These are phyloP conservation scores for Globisporangium splendens DNA, from an alignment of 352 stramenopile genomes.

Conservation along the genomic window DNA sequence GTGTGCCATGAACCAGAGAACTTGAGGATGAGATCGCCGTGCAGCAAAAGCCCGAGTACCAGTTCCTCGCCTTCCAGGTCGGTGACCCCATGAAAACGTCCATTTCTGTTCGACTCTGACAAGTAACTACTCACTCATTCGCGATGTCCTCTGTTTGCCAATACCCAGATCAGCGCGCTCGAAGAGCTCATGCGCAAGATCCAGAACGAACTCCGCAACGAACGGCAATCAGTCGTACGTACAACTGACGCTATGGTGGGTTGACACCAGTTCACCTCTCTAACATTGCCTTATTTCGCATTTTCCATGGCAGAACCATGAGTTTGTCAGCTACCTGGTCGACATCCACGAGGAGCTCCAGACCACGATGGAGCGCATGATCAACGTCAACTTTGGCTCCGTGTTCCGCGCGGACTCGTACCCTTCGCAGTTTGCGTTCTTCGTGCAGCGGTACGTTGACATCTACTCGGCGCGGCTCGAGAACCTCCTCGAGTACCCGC, in stretches of 20 bases:
- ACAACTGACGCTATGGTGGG: too few relatives aligned
- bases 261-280: too few relatives aligned
- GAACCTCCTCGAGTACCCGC: constrained; percentile 81
- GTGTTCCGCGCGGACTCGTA: constrained; percentile 84
- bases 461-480: constrained; percentile 85
- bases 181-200: constrained; percentile 66
- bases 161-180: constrained; percentile 42
- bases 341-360: constrained; percentile 61
- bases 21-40: constrained; percentile 83
- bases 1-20: constrained; percentile 43
- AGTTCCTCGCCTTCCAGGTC: constrained; percentile 59
- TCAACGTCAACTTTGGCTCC: constrained; percentile 87
- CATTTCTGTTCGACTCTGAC: too few relatives aligned
- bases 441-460: constrained; percentile 84
- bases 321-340: constrained; percentile 58
- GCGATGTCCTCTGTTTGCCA: not conserved
- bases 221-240: constrained; percentile 30
- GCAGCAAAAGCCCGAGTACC: constrained; percentile 53
- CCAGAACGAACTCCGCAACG: constrained; percentile 48
- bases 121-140: not conserved
- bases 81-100: too few relatives aligned
- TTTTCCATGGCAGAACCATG: constrained; percentile 35
- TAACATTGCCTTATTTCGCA: too few relatives aligned
- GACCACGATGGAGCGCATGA: constrained; percentile 68
- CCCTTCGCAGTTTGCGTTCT: constrained; percentile 85